Evolutionary conservation across 2,329 filamentous ascomycete genomes (phyloP).

Genomic region (Arthrobotrys sinensis): DNA sequence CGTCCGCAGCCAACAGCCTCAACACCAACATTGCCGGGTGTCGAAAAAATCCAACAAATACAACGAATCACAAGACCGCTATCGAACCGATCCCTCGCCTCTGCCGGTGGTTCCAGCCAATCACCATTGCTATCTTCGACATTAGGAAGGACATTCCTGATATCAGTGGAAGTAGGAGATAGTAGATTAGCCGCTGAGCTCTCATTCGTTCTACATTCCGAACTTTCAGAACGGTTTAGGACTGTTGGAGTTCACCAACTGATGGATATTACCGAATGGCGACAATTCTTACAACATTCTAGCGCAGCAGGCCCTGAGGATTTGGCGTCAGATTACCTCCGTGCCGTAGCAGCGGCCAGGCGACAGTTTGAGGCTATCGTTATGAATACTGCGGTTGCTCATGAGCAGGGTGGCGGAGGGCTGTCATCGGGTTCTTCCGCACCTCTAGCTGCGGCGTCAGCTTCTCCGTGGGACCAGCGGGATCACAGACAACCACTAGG

Average conservation of each 20-base stretch:
- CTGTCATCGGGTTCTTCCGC: conserved; percentile 13
- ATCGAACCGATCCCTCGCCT: conserved; percentile 37
- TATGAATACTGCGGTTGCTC: conserved; percentile 32
- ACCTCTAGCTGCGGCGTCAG: not conserved
- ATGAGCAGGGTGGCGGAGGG: conserved; percentile 14
- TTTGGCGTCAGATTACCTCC: conserved; percentile 52
- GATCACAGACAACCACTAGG: conserved; percentile 16
- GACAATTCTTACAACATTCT: conserved; percentile 46
- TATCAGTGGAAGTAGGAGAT: conserved; percentile 48
- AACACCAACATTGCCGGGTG: conserved; percentile 58
- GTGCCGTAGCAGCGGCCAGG: conserved; percentile 52
- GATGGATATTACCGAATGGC: conserved; percentile 52
- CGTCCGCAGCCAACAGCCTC: conserved; percentile 54
- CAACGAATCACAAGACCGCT: conserved; percentile 60
- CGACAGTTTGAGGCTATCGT: conserved; percentile 50
- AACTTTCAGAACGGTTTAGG: conserved; percentile 38
- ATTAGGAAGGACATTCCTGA: conserved; percentile 46
- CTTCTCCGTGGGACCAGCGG: conserved; percentile 39
- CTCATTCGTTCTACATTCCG: conserved; percentile 42
- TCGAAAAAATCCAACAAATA: conserved; percentile 64
- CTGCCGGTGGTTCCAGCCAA: conserved; percentile 21
- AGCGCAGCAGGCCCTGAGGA: conserved; percentile 34
- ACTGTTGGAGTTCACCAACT: conserved; percentile 48
- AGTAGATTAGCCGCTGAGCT: conserved; percentile 45
- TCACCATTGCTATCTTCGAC: conserved; percentile 16